A percentile compares a stretch with the other conserved stretches of the same genome.
Conservation (phyloP, 2,329 filamentous ascomycete species). For the Cytospora paraplurivora region DNA sequence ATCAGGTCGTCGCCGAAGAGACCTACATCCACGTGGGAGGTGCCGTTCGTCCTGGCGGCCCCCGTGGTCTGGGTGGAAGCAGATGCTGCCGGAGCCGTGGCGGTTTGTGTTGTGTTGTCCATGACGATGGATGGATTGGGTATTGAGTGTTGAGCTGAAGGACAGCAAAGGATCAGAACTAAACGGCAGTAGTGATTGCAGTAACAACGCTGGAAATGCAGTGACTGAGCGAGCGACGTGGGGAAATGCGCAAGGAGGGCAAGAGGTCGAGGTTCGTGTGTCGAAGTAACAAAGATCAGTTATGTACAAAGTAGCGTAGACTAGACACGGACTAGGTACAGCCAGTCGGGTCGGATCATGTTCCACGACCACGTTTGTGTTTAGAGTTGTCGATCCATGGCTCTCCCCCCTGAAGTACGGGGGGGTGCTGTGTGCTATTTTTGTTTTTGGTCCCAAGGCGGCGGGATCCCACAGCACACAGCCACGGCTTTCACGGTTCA, state of each 20-base stretch:
- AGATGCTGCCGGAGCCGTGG: constrained; percentile 9
- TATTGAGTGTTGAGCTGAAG: not conserved
- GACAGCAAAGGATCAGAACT: not conserved
- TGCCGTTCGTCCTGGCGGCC: constrained; percentile 17
- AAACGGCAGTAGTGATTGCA: not conserved
- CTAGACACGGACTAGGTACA: too few species aligned
- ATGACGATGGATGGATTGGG: too few species aligned
- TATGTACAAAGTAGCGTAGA: not conserved
- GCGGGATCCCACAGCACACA: constrained; percentile 2
- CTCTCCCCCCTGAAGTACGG: not conserved
- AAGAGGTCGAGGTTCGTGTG: not conserved
- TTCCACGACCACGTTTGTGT: not conserved
- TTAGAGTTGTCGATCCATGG: not conserved
- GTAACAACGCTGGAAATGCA: not conserved
- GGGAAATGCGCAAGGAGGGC: not conserved
- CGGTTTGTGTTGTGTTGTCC: constrained; percentile 20
- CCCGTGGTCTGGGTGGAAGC: constrained; percentile 23
- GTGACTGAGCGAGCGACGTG: not conserved
- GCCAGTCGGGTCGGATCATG: not conserved
- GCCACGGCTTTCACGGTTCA: not conserved
- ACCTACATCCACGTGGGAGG: constrained; percentile 47
- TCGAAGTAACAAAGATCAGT: not conserved
- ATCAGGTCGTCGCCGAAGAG: constrained; percentile 81
- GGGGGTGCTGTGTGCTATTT: not conserved
- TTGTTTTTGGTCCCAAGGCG: not conserved